Conservation (phyloP, 2,329 filamentous ascomycete genomes). For the Colletotrichum graminicola region DNA sequence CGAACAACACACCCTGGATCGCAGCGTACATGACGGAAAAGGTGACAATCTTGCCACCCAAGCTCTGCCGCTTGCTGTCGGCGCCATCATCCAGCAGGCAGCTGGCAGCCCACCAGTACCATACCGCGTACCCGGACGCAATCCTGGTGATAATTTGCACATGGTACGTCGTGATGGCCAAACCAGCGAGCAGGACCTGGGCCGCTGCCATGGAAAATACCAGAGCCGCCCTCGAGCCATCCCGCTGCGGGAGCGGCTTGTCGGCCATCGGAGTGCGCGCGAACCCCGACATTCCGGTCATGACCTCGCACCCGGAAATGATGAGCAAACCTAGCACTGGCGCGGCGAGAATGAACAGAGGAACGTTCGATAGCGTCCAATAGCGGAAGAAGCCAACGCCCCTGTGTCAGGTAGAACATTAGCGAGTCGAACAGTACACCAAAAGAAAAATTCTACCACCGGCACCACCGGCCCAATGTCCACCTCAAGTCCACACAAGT, state of each 20-base stretch:
- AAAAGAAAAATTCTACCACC: background rate
- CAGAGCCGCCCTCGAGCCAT: constrained; percentile 45
- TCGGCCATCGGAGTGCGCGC: constrained; percentile 27
- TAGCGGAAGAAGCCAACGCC: constrained; percentile 89
- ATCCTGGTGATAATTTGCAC: constrained; percentile 94
- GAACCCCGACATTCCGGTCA: constrained; percentile 45
- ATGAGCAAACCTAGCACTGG: constrained; percentile 80
- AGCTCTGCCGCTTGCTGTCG: constrained; percentile 46
- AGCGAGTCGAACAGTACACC: constrained; percentile 9
- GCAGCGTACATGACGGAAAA: constrained; percentile 86
- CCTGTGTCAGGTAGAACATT: constrained; percentile 63
- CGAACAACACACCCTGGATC: constrained; percentile 86
- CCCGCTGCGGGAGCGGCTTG: background rate
- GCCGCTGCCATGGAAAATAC: constrained; percentile 73
- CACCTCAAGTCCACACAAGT: constrained; percentile 35
- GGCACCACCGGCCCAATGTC: constrained; percentile 3
- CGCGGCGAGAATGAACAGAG: constrained; percentile 85
- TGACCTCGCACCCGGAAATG: constrained; percentile 66
- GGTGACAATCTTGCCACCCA: constrained; percentile 62
- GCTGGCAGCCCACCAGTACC: constrained; percentile 85
- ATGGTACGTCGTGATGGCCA: constrained; percentile 86
- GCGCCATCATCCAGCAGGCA: constrained; percentile 51
- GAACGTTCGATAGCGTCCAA: constrained; percentile 88
- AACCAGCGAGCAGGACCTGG: constrained; percentile 77
- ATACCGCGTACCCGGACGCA: constrained; percentile 87